Evolutionary conservation across 2,329 filamentous ascomycete genomes (phyloP).

Genomic region (Madurella fahalii): DNA sequence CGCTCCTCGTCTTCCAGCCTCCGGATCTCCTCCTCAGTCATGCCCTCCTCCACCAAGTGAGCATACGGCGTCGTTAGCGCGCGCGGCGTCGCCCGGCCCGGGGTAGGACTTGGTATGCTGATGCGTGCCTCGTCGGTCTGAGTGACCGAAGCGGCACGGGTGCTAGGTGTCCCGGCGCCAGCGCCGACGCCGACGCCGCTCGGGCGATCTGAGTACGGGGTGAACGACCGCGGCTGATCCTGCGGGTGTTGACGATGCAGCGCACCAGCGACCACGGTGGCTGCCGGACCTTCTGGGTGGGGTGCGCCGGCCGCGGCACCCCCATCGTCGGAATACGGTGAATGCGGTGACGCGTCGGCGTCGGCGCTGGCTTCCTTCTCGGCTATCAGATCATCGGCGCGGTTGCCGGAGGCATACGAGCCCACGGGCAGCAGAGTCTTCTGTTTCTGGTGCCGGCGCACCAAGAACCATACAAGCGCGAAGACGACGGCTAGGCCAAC

Average conservation of each 20-base stretch:
- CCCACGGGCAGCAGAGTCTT: constrained; percentile 24
- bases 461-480: constrained; percentile 40
- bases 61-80: constrained; percentile 37
- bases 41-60: constrained; percentile 56
- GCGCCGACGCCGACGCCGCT: background rate
- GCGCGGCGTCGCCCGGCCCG: constrained; percentile 28
- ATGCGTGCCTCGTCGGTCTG: constrained; percentile 12
- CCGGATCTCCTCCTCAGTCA: constrained; percentile 54
- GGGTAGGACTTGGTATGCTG: constrained; percentile 13
- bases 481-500: constrained; percentile 38
- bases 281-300: background rate
- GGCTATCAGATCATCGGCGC: constrained; percentile 38
- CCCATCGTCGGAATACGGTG: constrained; percentile 43
- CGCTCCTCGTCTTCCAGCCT: constrained; percentile 55
- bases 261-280: constrained; percentile 2
- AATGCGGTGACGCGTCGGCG: constrained; percentile 37
- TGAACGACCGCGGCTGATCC: constrained; percentile 27
- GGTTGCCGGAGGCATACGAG: constrained; percentile 26
- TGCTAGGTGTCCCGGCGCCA: constrained; percentile 11
- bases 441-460: constrained; percentile 38
- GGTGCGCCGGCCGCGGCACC: constrained; percentile 10
- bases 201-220: constrained; percentile 33
- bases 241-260: constrained; percentile 8
- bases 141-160: constrained; percentile 12
- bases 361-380: constrained; percentile 44